Conservation (phyloP, 2,329 filamentous ascomycete genomes). For the Grosmannia serpens region DNA sequence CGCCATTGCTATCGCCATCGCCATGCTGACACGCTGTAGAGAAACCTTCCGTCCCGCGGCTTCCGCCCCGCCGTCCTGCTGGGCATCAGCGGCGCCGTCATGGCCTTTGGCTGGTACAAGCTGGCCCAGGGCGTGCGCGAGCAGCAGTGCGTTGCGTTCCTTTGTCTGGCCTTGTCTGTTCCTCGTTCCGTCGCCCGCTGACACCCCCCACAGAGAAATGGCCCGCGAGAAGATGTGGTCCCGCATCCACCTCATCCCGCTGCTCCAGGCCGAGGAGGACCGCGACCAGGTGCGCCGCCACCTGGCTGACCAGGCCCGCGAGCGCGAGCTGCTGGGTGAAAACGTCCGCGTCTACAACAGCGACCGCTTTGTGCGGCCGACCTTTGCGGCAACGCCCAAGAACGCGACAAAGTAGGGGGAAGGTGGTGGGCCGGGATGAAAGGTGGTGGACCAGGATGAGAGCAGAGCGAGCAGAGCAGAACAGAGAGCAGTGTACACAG, state of each 20-base stretch:
- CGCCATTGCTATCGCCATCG: neutral
- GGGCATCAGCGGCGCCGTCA: constrained; percentile 62
- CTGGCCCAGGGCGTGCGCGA: constrained; percentile 74
- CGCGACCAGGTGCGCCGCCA: constrained; percentile 83
- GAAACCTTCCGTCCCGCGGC: constrained; percentile 83
- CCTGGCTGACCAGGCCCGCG: constrained; percentile 75
- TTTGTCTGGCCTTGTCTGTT: neutral
- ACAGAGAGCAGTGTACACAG: too few species aligned
- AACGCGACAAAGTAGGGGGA: constrained; percentile 3
- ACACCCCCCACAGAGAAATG: constrained; percentile 58
- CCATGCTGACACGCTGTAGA: constrained; percentile 33
- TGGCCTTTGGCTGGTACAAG: constrained; percentile 87
- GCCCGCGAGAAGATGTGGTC: constrained; percentile 97
- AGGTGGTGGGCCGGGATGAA: too few species aligned
- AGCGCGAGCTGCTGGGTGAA: constrained; percentile 80
- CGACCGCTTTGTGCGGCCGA: constrained; percentile 80
- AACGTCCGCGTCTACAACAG: constrained; percentile 73
- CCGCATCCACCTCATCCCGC: constrained; percentile 84
- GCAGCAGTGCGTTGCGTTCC: constrained; percentile 60
- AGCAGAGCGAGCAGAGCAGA: too few species aligned
- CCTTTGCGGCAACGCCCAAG: constrained; percentile 58
- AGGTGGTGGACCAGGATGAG: too few species aligned
- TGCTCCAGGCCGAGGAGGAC: constrained; percentile 94
- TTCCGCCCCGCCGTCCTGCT: constrained; percentile 78
- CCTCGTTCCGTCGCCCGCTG: neutral